Base-by-base conservation (phyloP, 1,284 basidiomycete species). In the Fomitopsis pinicola region DNA sequence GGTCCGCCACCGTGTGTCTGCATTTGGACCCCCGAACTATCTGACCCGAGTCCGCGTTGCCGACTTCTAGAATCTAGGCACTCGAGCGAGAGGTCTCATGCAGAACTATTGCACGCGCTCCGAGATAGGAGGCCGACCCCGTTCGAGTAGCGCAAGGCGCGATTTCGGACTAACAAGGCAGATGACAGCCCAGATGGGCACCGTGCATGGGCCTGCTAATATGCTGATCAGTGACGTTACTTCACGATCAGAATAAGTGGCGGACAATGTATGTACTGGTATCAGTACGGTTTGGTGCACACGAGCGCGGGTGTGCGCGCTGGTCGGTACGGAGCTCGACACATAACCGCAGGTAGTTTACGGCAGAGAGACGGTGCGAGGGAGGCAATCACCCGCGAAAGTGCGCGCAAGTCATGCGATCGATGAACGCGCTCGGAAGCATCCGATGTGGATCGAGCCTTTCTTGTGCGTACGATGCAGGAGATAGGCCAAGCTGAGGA, bases 91-190 rank as follows among this genome's bases (percentile, higher is more conserved):
- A 22, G 36, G 53, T 19, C 28, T 19, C 60, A 62, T 46, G 46
- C 17, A 42, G 56, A 62, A 56, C 40, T 62, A 36, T 28, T 55
- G 45, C 42, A 38, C 38, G 40, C 42, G n/a, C 56, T 62, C 38
- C 56, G 52, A 45, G 52, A 62, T 55, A 62, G 56, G 57, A 38
- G 50, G 52, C 40, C 6, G 38, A 8, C 38, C 14, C 38, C 38
- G 38, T 40, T 15, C 10, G 45, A 38, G 35, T 58, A 58, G 57
- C 56, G 36, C 40, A 36, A 44, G 57, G 36, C 38, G 52, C 44
- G 28, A 22, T 53, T 57, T 42, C 42, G 44, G 35, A 55, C 52
- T 45, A 55, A 52, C 15, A 30, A 36, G 38, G 14, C 59, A 30
- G 55, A 36, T 57, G 38, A 57, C 53, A 40, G 45, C 44, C 19